Evolutionary conservation across 257 asterid genomes (phyloP).

Genomic region (Rehmannia glutinosa): DNA sequence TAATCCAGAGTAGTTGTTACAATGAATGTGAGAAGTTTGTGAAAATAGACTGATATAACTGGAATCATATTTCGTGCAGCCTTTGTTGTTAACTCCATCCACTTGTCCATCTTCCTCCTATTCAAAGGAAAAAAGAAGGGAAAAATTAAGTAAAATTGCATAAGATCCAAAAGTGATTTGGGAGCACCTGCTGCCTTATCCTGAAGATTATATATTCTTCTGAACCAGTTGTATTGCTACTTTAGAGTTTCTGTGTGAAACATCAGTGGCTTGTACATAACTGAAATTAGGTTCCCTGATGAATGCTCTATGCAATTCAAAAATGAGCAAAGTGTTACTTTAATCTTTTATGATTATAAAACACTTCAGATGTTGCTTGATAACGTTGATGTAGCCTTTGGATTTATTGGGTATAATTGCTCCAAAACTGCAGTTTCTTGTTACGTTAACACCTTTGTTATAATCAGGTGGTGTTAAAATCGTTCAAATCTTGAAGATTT

Average conservation of each 20-base stretch:
- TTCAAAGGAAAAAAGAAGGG: no score
- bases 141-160: neutral
- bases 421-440: no score
- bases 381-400: neutral
- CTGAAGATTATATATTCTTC: neutral
- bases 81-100: no score
- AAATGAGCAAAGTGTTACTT: neutral
- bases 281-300: neutral
- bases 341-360: neutral
- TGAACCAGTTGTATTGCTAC: neutral
- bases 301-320: neutral
- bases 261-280: neutral
- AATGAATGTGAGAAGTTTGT: neutral
- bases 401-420: neutral
- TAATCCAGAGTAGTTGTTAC: constrained; percentile 2
- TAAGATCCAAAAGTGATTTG: constrained; percentile 9
- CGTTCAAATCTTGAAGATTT: neutral
- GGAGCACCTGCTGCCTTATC: neutral
- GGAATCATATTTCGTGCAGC: no score
- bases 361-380: no score
- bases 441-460: no score
- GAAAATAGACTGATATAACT: neutral
- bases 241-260: neutral
- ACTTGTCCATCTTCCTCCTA: no score
- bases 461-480: neutral